These are phyloP conservation scores for Galeopsis tetrahit DNA, from an alignment of 257 asterid species.

Conservation along the genomic window DNA sequence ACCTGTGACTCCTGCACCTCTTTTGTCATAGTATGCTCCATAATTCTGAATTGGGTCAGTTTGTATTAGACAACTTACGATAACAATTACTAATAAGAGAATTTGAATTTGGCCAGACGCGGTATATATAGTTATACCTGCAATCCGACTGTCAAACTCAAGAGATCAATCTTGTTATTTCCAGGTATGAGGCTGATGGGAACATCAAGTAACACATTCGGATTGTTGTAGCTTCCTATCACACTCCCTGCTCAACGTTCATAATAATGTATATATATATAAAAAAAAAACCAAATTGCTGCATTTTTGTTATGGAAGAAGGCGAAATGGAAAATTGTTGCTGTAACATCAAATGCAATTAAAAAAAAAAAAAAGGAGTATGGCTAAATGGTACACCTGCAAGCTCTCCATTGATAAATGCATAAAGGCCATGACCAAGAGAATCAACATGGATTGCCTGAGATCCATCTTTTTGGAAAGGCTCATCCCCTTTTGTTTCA, in stretches of 20 bases:
- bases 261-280: background rate
- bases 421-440: slow-evolving; percentile 77
- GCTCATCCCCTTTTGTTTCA: slow-evolving; percentile 55
- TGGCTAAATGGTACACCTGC: slow-evolving; percentile 52
- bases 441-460: slow-evolving; percentile 57
- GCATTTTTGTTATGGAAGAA: background rate
- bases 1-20: slow-evolving; percentile 78
- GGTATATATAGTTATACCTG: slow-evolving; percentile 51
- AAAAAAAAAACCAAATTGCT: background rate
- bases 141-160: slow-evolving; percentile 86
- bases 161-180: slow-evolving; percentile 66
- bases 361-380: background rate
- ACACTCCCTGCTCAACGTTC: slow-evolving; percentile 59
- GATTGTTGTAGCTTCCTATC: slow-evolving; percentile 51
- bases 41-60: slow-evolving; percentile 57
- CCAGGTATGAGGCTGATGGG: slow-evolving; percentile 68
- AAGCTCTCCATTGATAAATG: slow-evolving; percentile 70
- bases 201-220: slow-evolving; percentile 55
- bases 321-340: slow-evolving; percentile 53
- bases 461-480: slow-evolving; percentile 63
- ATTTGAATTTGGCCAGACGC: background rate
- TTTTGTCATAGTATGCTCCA: slow-evolving; percentile 66
- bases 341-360: background rate
- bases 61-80: slow-evolving; percentile 31
- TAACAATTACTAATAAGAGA: background rate